phyloP scores from a whole-genome alignment of 306 rosid species.

The Neltuma alba region DNA sequence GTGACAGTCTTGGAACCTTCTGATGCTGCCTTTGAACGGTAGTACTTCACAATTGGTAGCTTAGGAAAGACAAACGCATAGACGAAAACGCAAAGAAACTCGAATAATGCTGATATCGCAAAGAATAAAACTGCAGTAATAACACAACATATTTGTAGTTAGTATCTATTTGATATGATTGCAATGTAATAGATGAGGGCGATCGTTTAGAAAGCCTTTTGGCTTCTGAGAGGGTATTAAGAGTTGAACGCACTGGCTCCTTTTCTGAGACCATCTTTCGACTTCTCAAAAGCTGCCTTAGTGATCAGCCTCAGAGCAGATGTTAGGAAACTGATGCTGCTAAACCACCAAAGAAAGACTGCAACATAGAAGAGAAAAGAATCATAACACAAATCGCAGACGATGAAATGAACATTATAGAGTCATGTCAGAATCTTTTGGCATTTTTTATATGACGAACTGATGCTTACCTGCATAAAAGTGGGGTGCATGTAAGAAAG shows the following conservation, averaged over 20 bases:
- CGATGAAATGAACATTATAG: neutral
- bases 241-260: constrained; percentile 78
- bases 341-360: constrained; percentile 83
- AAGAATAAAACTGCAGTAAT: constrained; percentile 85
- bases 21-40: constrained; percentile 83
- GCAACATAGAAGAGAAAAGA: constrained; percentile 8
- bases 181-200: no score
- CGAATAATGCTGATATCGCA: constrained; percentile 64
- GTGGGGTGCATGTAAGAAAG: constrained; percentile 80
- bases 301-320: constrained; percentile 82
- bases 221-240: neutral
- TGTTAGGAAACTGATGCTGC: constrained; percentile 88
- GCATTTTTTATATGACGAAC: neutral
- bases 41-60: constrained; percentile 73
- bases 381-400: neutral
- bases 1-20: constrained; percentile 89
- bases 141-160: constrained; percentile 2
- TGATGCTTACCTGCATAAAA: constrained; percentile 67
- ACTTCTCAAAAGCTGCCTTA: constrained; percentile 73
- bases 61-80: constrained; percentile 76
- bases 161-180: neutral
- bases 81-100: constrained; percentile 69
- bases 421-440: neutral
- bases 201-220: neutral
- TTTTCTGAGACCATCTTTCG: constrained; percentile 71